Evolutionary conservation across 257 asterid species (phyloP).

Genomic region (Solanum ossicruentum): DNA sequence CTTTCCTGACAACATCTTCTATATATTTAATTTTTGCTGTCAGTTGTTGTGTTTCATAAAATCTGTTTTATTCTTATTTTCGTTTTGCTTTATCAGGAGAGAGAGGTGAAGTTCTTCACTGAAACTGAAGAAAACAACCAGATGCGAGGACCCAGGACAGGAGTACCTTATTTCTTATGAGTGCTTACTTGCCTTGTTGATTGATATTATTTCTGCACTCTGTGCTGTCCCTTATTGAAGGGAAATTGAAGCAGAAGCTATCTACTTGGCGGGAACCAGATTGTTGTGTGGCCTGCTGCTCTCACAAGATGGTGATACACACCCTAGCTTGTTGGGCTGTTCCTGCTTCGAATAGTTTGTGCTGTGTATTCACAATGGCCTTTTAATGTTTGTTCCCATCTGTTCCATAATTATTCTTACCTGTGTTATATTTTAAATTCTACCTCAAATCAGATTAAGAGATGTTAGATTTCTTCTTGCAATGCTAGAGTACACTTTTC

Average conservation of each 20-base stretch:
- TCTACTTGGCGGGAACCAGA: not conserved
- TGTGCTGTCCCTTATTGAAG: not conserved
- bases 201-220: not conserved
- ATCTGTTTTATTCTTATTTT: not conserved
- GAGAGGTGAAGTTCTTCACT: constrained; percentile 96
- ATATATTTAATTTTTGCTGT: not conserved
- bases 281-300: not conserved
- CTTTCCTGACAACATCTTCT: not conserved
- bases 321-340: constrained; percentile 3
- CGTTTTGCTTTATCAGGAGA: constrained; percentile 39
- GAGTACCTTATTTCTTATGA: constrained; percentile 92
- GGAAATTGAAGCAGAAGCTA: not conserved
- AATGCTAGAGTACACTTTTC: not conserved
- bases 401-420: constrained; percentile 1
- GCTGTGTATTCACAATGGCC: constrained; percentile 16
- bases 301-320: not conserved
- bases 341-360: constrained; percentile 28
- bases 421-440: not conserved
- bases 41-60: not conserved
- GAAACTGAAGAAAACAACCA: constrained; percentile 99
- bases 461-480: not conserved
- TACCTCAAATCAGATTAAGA: not conserved
- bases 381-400: not conserved
- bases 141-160: constrained; percentile 97
- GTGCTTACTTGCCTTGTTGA: not conserved